Conservation (phyloP, 1,139 yeast genomes). For the Magnusiomyces sp. region DNA sequence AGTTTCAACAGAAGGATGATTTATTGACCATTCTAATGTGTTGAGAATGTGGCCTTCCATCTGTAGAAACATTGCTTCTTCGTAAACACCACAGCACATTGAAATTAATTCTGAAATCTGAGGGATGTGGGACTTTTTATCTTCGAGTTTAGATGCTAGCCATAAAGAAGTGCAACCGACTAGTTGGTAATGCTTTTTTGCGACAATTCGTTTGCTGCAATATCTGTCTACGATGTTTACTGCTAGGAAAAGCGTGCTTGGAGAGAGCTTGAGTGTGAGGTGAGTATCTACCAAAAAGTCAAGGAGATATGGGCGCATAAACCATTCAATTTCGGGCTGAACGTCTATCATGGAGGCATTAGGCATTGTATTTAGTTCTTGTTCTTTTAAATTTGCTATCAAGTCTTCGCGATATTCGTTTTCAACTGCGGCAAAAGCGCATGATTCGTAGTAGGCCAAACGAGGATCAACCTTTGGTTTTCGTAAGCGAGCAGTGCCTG, state of each 20-base stretch:
- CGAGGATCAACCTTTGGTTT: no score
- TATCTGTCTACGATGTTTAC: constrained; percentile 82
- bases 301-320: constrained; percentile 79
- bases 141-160: constrained; percentile 92
- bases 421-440: constrained; percentile 8
- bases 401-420: constrained; percentile 34
- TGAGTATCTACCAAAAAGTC: constrained; percentile 83
- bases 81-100: constrained; percentile 81
- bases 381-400: constrained; percentile 28
- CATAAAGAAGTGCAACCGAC: constrained; percentile 91
- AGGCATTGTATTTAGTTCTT: constrained; percentile 23
- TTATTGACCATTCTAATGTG: constrained; percentile 76
- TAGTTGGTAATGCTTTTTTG: constrained; percentile 82
- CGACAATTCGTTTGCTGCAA: constrained; percentile 85
- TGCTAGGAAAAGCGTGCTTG: constrained; percentile 73
- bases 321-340: constrained; percentile 91
- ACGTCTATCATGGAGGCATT: constrained; percentile 61
- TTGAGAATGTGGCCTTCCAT: constrained; percentile 88
- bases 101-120: constrained; percentile 65
- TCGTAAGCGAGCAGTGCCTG: no score
- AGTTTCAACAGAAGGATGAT: constrained; percentile 42
- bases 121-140: constrained; percentile 77
- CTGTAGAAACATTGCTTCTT: constrained; percentile 82
- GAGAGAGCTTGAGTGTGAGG: constrained; percentile 61
- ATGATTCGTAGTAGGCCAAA: constrained; percentile 9